phyloP scores from a whole-genome alignment of 2,329 filamentous ascomycete genomes.

The Hymenoscyphus occultus region DNA sequence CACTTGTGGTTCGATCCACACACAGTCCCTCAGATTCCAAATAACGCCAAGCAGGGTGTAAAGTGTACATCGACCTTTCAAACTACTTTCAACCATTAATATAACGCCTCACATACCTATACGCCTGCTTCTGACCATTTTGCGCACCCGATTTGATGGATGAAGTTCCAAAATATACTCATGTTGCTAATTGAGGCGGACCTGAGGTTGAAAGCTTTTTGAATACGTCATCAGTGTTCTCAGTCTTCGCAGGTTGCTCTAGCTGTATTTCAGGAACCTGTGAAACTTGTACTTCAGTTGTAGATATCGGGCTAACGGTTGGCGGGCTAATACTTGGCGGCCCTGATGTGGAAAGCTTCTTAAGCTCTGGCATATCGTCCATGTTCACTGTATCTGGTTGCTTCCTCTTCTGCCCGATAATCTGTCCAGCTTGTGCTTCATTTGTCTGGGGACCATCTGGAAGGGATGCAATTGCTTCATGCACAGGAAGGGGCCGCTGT shows the following conservation, averaged over 20 bases:
- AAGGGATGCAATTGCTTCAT: slow-evolving; percentile 21
- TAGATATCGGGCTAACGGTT: not conserved
- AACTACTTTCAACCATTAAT: not conserved
- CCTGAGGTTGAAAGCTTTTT: not conserved
- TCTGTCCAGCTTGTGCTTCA: slow-evolving; percentile 13
- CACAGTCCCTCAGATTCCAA: not conserved
- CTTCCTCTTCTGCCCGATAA: slow-evolving; percentile 26
- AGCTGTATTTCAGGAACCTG: not conserved
- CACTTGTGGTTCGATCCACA: not conserved
- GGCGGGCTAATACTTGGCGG: slow-evolving; percentile 19
- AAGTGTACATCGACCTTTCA: not conserved
- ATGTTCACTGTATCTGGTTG: slow-evolving; percentile 26
- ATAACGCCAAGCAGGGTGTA: slow-evolving; percentile 3
- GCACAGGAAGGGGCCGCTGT: slow-evolving; percentile 6
- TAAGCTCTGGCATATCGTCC: slow-evolving; percentile 26
- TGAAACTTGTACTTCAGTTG: not conserved
- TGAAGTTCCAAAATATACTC: not conserved
- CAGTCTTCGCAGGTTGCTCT: not conserved
- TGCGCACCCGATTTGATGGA: not conserved
- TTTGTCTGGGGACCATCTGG: slow-evolving; percentile 4
- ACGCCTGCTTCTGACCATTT: not conserved
- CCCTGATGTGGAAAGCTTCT: slow-evolving; percentile 24
- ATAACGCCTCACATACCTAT: not conserved
- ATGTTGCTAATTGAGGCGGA: not conserved
- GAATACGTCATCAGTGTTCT: not conserved